These are phyloP conservation scores for Candida neerlandica DNA, from an alignment of 1,139 yeast genomes.

Conservation along the genomic window DNA sequence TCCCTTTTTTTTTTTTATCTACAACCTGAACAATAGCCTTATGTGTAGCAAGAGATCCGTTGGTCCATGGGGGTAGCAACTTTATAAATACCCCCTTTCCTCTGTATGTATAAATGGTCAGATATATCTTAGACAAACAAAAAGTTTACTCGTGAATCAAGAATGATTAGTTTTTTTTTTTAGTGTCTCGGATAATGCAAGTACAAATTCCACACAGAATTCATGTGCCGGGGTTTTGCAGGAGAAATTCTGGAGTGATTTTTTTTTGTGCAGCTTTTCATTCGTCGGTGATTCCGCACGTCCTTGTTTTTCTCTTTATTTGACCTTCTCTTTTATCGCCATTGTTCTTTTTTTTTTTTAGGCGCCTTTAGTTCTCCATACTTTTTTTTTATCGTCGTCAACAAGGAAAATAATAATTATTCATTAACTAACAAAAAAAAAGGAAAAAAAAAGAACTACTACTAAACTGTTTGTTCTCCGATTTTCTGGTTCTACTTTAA, in stretches of 20 bases:
- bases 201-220: background rate
- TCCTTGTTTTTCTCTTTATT: background rate
- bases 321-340: background rate
- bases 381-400: background rate
- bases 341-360: background rate
- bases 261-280: background rate
- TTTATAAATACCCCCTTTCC: background rate
- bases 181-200: no score
- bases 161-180: no score
- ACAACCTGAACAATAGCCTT: no score
- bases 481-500: background rate
- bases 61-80: conserved; percentile 1
- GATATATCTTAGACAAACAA: no score
- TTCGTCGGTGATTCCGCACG: conserved; percentile 3
- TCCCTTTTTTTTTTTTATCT: no score
- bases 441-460: background rate
- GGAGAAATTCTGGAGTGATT: background rate
- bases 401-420: background rate
- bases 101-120: background rate
- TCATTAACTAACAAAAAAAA: background rate
- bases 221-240: background rate
- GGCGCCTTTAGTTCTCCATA: background rate
- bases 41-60: background rate
- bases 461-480: background rate
- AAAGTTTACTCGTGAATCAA: no score